These are phyloP conservation scores for Xylaria sp. DNA, from an alignment of 495 filamentous ascomycete species.

Conservation along the genomic window DNA sequence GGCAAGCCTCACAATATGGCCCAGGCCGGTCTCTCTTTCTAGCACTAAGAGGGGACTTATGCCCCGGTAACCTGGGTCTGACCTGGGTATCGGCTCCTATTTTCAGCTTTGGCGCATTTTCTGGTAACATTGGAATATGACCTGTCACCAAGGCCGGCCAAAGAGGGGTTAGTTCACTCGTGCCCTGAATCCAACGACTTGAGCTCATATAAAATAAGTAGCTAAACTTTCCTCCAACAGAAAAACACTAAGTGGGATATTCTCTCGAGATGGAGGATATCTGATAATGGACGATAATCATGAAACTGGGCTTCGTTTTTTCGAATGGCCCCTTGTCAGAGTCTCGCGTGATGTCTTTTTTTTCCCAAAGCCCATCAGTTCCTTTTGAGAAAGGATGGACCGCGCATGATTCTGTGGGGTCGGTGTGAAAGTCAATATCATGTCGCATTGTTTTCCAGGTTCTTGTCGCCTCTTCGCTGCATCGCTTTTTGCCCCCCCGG, in stretches of 20 bases:
- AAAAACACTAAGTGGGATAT: background rate
- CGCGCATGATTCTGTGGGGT: conserved; percentile 12
- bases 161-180: conserved; percentile 6
- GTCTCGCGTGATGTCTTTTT: conserved; percentile 22
- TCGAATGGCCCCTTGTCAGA: conserved; percentile 3
- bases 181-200: background rate
- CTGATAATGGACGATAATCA: background rate
- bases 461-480: background rate
- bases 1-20: background rate
- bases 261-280: background rate
- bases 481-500: background rate
- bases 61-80: conserved; percentile 16
- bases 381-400: conserved; percentile 9
- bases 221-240: background rate
- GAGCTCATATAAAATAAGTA: conserved; percentile 1
- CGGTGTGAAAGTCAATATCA: conserved; percentile 14
- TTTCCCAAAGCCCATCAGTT: conserved; percentile 13
- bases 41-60: background rate
- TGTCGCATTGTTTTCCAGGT: conserved; percentile 5
- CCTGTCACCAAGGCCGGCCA: conserved; percentile 5
- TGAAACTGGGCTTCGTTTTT: background rate
- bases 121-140: conserved; percentile 15
- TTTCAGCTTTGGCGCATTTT: conserved; percentile 19
- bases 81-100: conserved; percentile 14
- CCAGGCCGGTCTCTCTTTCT: conserved; percentile 13